Conservation (phyloP, 139 green algal genomes). For the Gonium pectorale region DNA sequence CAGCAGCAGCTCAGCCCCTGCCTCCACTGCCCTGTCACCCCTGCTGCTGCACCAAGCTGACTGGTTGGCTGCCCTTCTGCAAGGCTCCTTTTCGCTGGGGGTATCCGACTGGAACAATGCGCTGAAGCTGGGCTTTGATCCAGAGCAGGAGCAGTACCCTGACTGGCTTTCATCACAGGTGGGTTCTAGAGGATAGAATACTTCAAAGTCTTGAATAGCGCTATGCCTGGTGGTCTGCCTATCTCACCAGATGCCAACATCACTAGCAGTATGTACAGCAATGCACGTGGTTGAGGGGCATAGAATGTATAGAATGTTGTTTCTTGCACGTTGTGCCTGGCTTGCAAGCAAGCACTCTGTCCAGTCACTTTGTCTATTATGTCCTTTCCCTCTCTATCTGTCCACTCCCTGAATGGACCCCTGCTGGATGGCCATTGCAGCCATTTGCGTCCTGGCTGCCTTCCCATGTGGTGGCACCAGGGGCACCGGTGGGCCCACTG, state of each 20-base stretch:
- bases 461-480: slow-evolving; percentile 73
- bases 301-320: no score
- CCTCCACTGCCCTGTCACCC: slow-evolving; percentile 31
- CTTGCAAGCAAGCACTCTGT: no score
- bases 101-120: slow-evolving; percentile 95
- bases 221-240: no score
- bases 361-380: no score
- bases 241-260: no score
- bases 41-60: slow-evolving; percentile 85
- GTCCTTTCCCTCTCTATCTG: no score
- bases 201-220: no score
- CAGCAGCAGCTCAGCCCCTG: background rate
- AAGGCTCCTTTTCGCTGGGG: slow-evolving; percentile 30
- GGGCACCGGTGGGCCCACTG: slow-evolving; percentile 69
- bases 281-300: no score
- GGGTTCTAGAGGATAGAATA: no score
- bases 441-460: slow-evolving; percentile 75
- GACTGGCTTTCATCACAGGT: slow-evolving; percentile 82
- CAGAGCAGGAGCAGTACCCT: slow-evolving; percentile 77
- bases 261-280: no score
- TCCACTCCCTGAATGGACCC: no score
- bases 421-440: background rate
- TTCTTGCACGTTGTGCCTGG: no score
- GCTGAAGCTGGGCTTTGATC: slow-evolving; percentile 94
- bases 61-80: slow-evolving; percentile 76